Evolutionary conservation across 306 rosid species (phyloP).

Genomic region (Cucurbita argyrosperma): DNA sequence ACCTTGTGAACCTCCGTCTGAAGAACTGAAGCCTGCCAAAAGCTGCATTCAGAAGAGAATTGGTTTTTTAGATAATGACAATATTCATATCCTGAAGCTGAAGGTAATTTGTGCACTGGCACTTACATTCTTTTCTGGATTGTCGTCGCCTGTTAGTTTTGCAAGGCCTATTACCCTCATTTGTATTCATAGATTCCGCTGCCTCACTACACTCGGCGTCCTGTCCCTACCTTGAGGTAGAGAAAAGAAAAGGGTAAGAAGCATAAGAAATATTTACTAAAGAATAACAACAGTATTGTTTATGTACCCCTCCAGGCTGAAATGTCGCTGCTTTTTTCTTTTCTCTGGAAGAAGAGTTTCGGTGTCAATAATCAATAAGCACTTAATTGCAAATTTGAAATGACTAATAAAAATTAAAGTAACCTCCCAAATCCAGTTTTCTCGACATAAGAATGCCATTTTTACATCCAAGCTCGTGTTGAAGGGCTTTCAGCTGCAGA

Average conservation of each 20-base stretch:
- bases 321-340: slow-evolving; percentile 8
- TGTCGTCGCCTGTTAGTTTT: slow-evolving; percentile 26
- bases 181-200: slow-evolving; percentile 21
- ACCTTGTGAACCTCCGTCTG: slow-evolving; percentile 20
- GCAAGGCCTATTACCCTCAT: slow-evolving; percentile 8
- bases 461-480: slow-evolving; percentile 60
- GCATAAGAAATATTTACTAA: background rate
- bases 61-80: background rate
- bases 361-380: background rate
- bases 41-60: slow-evolving; percentile 27
- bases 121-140: slow-evolving; percentile 39
- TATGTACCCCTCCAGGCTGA: slow-evolving; percentile 15
- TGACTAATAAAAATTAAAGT: slow-evolving; percentile 13
- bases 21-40: slow-evolving; percentile 22
- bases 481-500: slow-evolving; percentile 51
- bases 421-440: slow-evolving; percentile 39
- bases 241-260: slow-evolving; percentile 4
- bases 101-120: background rate
- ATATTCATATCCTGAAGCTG: background rate
- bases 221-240: slow-evolving; percentile 22
- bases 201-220: slow-evolving; percentile 14
- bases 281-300: slow-evolving; percentile 20
- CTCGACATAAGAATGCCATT: slow-evolving; percentile 39
- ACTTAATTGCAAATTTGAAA: background rate
- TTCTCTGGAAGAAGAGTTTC: slow-evolving; percentile 15